Base-by-base conservation (phyloP, 2,329 filamentous ascomycete species). In the Trichothecium sympodiale region DNA sequence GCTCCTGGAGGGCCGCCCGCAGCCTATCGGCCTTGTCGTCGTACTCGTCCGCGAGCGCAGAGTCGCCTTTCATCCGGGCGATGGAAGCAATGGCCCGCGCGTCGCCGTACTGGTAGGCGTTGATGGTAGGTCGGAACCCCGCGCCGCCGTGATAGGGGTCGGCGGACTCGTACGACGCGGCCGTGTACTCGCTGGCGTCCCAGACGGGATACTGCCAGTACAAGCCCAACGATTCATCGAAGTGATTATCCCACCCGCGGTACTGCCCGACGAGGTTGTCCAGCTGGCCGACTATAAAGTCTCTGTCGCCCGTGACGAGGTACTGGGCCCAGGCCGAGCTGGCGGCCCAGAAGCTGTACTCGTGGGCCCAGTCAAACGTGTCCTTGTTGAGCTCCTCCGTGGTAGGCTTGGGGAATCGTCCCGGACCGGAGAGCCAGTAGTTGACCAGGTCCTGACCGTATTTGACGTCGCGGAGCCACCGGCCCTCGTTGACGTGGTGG, bases 151-250 rank as follows among this genome's bases (percentile, higher is more conserved):
- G 46, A 34, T 56, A 48, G 5, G 52, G 46, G 33, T 57, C 53
- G 12, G 34, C 38, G 4, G 49, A 45, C 14, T 47, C 47, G 29
- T 42, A 44, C 5, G 41, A 44, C 5, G 43, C 42, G 2, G 49
- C 55, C 4, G 62, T 45, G 33, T 57, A 64, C 43, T 65, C 61
- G 27, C 63, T 60, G 14, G 61, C 60, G 38, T 66, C 62, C 49
- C 53, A 60, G 3, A 63, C 54, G 2, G 61, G 61, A 17, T 56
- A 54, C 29, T 58, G 56, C 43, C 60, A 61, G 40, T 64, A 65
- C 5, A 66, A 46, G 1, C 60, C 60, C n/a, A 17, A 14, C 13
- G 31, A 33, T 8, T 17, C 31, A 14, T 33, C 10, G 31, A 33
- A 23, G 16, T 25, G 16, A 15, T 42, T 45, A 40, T 64, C 54